These are phyloP conservation scores for Aspergillus asperescens DNA, from an alignment of 495 filamentous ascomycete genomes.

Conservation along the genomic window DNA sequence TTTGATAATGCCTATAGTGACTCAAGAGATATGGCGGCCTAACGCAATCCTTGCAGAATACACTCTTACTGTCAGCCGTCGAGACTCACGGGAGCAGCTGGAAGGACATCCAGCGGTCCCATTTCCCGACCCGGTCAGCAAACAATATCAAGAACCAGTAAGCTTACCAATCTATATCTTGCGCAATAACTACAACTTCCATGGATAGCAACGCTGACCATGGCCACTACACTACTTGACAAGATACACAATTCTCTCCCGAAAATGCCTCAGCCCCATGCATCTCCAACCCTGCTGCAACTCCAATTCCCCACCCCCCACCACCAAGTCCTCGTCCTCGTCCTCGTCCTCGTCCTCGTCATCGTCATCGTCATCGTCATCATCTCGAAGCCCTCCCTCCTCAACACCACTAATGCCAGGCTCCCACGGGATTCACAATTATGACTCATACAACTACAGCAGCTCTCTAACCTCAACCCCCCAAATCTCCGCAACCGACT, in stretches of 20 bases:
- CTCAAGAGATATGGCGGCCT: too few relatives aligned
- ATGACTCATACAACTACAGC: not conserved
- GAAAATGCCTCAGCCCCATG: not conserved
- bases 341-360: not conserved
- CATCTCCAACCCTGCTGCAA: constrained; percentile 1
- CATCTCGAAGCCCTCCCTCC: not conserved
- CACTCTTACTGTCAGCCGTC: constrained; percentile 6
- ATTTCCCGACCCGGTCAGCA: constrained; percentile 11
- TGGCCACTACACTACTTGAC: not conserved
- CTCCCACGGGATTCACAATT: not conserved
- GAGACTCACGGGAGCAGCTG: constrained; percentile 9
- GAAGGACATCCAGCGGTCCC: constrained; percentile 13
- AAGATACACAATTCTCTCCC: constrained; percentile 10
- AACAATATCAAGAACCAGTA: constrained; percentile 17
- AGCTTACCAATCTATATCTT: too few relatives aligned
- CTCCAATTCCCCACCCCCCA: not conserved
- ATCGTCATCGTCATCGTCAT: not conserved
- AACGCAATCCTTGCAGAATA: not conserved
- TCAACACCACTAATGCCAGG: not conserved
- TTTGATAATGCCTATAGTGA: not conserved
- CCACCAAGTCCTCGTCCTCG: not conserved
- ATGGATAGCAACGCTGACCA: not conserved
- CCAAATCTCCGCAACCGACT: constrained; percentile 3
- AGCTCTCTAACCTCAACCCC: not conserved
- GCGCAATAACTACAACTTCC: too few relatives aligned